Evolutionary conservation across 345 rosid genomes (phyloP), one percentile per base, ranked within the genome.

Genomic region (Sapria himalayana): DNA sequence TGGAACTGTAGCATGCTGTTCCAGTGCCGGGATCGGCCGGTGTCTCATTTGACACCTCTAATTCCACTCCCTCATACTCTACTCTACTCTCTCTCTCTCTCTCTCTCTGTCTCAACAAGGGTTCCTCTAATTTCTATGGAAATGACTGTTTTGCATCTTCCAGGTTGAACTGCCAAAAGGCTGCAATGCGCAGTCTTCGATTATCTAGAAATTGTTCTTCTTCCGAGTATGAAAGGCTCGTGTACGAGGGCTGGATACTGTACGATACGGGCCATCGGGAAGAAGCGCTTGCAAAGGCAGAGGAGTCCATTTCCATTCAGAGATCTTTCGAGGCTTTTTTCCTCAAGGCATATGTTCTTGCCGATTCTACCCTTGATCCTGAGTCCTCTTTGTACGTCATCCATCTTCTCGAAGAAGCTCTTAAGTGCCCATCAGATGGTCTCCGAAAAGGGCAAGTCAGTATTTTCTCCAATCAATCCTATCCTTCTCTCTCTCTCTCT

Each of bases 401-500:
- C 16, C 59, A 91, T 51, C 78, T 91, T 61, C 65, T 80, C 5
- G 85, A 77, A 52, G 96, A 91, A 57, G 99, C 99, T 45, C 81
- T 80, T 38, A 73, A 65, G 29, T 91, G 99, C 54, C 96, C 99
- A 35, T 91, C 93, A 9, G 99, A 91, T 58, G 95, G 93, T 13
- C 93, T 91, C n/a, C 78, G 93, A 9, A 91, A 91, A 67, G 99
- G 99, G 58, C 96, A 91, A 61, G 99, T 84, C 60, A 52, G 64
- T 52, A 43, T 34, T 39, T 16, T 14, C 19, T n/a, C n/a, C n/a
- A n/a, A n/a, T n/a, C n/a, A n/a, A n/a, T n/a, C n/a, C n/a, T 16
- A 35, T 39, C 25, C 11, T 27, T 34, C 13, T 19, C 27, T 35
- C 16, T 41, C 22, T 20, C n/a, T 29, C 8, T 21, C 37, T 31